Evolutionary conservation across 1,284 basidiomycete species (phyloP), one percentile per base, ranked within the genome.

Genomic region (Rhodotorula sp.): DNA sequence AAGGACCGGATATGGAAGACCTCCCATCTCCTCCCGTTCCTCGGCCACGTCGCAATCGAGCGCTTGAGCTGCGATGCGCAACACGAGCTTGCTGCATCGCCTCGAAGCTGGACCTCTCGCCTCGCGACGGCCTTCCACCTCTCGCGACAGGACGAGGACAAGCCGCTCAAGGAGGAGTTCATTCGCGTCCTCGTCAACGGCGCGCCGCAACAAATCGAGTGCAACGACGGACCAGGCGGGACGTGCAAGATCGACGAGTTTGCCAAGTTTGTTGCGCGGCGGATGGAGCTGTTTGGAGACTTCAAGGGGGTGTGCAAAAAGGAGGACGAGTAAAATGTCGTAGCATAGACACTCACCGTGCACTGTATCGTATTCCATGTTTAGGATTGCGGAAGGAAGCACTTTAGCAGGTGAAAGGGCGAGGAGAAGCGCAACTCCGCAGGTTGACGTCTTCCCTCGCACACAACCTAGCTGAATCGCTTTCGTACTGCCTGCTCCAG

Each of bases 1-100:
- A 69, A 73, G 34, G 65, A 77, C 11, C 70, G 81, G 26, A 62
- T 75, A 15, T 82, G 81, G 81, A 72, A 79, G 55, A 82, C 82
- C 8, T 80, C 78, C 26, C 80, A 82, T 66, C 71, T 83, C 22
- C 76, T 82, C 20, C 81, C 82, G 2, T 83, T 83, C 79, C 75
- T 83, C 24, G 82, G 82, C 13, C 81, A 83, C 68, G 76, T 83
- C 53, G 79, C 81, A 24, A 71, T 83, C 28, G 82, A 83, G 70
- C 67, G 80, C 24, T 78, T 82, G 67, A 66, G 72, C 47, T 81
- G 79, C 65, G 71, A 37, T 56, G 61, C 30, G 54, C 40, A 30
- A 47, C 51, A 67, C 40, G 48, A 53, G 20, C 8, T 8, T 24
- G 22, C n/a, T 6, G n/a, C 59, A 28, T 50, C 30, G 47, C 11